Base-by-base conservation (phyloP, 2,329 filamentous ascomycete genomes). In the Colletotrichum chrysophilum region DNA sequence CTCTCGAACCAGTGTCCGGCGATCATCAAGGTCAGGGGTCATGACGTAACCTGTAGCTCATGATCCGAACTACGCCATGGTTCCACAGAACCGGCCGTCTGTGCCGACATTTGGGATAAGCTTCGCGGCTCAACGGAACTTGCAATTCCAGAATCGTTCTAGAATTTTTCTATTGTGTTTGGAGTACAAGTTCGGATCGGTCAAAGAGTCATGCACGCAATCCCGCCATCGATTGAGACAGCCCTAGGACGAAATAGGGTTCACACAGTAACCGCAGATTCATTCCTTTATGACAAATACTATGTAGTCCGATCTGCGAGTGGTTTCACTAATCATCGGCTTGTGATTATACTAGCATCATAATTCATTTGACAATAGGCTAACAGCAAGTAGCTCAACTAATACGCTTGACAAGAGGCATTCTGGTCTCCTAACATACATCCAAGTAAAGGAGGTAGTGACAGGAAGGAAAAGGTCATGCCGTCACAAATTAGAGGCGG, bases 401-500 rank as follows among this genome's bases (percentile, higher is more conserved):
- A 62, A 21, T 52, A 55, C 55, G 52, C 32, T 21, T 28, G 34
- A 65, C 24, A 24, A 18, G 16, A 16, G 34, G 28, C 65, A 76
- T 65, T 74, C 48, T 74, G 70, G 8, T 73, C 38, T 64, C n/a
- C n/a, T 10, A 28, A 73, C 26, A 64, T 30, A 64, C 62, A 62
- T 56, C 56, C 73, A 28, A 21, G 43, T 26, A 26, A 26, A 24
- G 28, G 36, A 64, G 73, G 70, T 48, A 38, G 12, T 10, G 48
- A 36, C 70, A 69, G 56, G 56, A 61, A 48, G 14, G 12, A 24
- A 65, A 76, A 52, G 21, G 12, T 1, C 34, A 30, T 60, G 64
- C 58, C 64, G 21, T 64, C 21, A n/a, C 13, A 16, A 28, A 38
- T 82, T 82, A 89, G 48, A 89, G 80, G 64, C 88, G 87, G 77